Conservation (phyloP, 345 rosid species). For the Trapa incisa region DNA sequence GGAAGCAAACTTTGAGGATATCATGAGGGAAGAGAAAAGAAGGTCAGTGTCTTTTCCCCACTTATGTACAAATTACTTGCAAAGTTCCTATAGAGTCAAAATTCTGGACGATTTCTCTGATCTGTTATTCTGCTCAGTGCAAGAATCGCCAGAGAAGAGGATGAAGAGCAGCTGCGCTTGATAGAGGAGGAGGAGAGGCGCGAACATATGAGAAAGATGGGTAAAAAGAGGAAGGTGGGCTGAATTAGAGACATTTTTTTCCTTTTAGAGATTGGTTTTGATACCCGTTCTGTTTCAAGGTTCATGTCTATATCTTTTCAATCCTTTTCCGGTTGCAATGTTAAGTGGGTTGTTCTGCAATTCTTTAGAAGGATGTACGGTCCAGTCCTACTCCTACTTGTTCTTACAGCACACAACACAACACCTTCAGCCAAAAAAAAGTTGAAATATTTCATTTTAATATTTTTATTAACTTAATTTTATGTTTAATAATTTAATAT, state of each 20-base stretch:
- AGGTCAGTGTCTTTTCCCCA: constrained; percentile 37
- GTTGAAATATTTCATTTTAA: no score
- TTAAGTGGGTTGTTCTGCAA: background rate
- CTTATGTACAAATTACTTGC: background rate
- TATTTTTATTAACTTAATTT: no score
- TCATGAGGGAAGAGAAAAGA: constrained; percentile 53
- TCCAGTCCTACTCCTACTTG: background rate
- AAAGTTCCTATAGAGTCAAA: background rate
- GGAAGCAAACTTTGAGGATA: constrained; percentile 84
- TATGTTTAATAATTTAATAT: no score
- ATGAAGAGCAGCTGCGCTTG: constrained; percentile 46
- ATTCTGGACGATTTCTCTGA: background rate
- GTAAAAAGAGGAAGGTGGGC: constrained; percentile 37
- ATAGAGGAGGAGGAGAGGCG: constrained; percentile 60
- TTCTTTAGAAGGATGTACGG: background rate
- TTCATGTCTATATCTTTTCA: background rate
- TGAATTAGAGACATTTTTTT: background rate
- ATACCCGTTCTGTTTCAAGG: background rate
- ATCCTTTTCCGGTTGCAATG: background rate
- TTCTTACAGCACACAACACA: background rate
- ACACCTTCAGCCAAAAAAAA: no score
- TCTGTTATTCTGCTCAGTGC: constrained; percentile 29
- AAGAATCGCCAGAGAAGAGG: constrained; percentile 53
- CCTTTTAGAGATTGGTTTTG: background rate
- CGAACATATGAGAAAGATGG: constrained; percentile 27